phyloP scores from a whole-genome alignment of 2,329 filamentous ascomycete species.

The Botrytis deweyae region DNA sequence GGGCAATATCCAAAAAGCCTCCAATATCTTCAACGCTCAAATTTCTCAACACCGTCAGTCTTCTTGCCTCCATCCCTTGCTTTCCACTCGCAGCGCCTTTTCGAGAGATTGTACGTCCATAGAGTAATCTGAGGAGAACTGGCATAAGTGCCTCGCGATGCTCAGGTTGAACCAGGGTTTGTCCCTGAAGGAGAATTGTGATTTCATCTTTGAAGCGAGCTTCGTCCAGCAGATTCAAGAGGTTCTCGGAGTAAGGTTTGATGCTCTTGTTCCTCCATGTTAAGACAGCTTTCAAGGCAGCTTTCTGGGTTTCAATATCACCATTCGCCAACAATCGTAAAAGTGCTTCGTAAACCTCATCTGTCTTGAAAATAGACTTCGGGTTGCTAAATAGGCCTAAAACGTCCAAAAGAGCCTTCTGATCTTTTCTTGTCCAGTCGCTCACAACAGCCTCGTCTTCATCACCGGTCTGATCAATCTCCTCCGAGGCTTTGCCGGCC shows the following conservation, averaged over 20 bases:
- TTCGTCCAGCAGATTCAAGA: constrained; percentile 86
- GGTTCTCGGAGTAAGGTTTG: constrained; percentile 76
- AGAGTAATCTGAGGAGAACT: constrained; percentile 80
- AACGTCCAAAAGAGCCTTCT: constrained; percentile 77
- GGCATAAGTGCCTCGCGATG: constrained; percentile 78
- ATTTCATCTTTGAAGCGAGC: constrained; percentile 90
- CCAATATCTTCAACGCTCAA: constrained; percentile 72
- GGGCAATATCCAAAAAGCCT: constrained; percentile 79
- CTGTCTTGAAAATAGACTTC: constrained; percentile 73
- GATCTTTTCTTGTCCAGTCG: constrained; percentile 74
- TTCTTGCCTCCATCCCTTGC: constrained; percentile 76
- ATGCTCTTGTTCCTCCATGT: constrained; percentile 84
- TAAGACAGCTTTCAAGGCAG: constrained; percentile 78
- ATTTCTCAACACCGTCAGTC: constrained; percentile 77
- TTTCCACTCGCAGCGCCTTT: constrained; percentile 74
- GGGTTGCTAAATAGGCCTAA: constrained; percentile 88
- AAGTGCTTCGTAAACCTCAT: constrained; percentile 73
- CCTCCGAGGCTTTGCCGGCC: constrained; percentile 54
- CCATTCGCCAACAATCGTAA: constrained; percentile 79
- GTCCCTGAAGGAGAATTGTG: constrained; percentile 79
- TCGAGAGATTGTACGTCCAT: constrained; percentile 83
- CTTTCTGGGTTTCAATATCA: constrained; percentile 84
- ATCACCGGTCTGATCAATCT: constrained; percentile 34
- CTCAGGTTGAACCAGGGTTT: constrained; percentile 68
- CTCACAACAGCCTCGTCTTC: constrained; percentile 40